Conservation (phyloP, 805 yeast species). For the Debaryomyces prosopidis region DNA sequence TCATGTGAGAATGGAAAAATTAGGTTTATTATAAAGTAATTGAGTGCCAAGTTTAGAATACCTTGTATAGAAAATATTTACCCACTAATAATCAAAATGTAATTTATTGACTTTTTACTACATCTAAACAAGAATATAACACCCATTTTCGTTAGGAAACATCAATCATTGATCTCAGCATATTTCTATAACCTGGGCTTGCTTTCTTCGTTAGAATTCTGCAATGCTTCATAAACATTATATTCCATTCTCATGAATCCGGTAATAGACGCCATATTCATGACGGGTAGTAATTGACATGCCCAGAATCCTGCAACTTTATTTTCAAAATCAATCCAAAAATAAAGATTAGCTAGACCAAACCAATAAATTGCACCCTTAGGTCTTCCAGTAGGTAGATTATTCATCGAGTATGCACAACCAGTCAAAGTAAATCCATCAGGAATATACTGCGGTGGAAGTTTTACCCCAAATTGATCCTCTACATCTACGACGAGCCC, state of each 20-base stretch:
- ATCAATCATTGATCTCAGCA: no score
- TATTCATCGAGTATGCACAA: conserved; percentile 25
- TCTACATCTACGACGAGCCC: conserved; percentile 17
- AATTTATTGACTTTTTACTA: no score
- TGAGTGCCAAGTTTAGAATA: neutral
- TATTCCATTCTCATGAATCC: conserved; percentile 24
- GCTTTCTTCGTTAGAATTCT: conserved; percentile 6
- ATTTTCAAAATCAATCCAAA: conserved; percentile 41
- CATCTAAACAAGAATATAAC: neutral
- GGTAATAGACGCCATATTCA: conserved; percentile 23
- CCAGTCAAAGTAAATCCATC: conserved; percentile 40
- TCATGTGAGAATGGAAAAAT: conserved; percentile 85
- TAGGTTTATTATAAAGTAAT: conserved; percentile 49
- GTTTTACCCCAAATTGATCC: conserved; percentile 12
- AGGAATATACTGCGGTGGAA: conserved; percentile 11
- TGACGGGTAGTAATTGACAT: conserved; percentile 35
- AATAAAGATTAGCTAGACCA: conserved; percentile 40
- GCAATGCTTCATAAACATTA: conserved; percentile 22
- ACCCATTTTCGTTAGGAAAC: neutral
- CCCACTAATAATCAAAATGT: no score
- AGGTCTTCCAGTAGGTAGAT: conserved; percentile 35
- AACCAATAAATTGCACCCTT: conserved; percentile 37
- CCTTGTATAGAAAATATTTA: no score
- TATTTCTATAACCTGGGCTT: neutral
- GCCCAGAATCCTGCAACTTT: conserved; percentile 41